Evolutionary conservation across 2,329 filamentous ascomycete genomes (phyloP).

Genomic region (Aspergillus ochraceus): DNA sequence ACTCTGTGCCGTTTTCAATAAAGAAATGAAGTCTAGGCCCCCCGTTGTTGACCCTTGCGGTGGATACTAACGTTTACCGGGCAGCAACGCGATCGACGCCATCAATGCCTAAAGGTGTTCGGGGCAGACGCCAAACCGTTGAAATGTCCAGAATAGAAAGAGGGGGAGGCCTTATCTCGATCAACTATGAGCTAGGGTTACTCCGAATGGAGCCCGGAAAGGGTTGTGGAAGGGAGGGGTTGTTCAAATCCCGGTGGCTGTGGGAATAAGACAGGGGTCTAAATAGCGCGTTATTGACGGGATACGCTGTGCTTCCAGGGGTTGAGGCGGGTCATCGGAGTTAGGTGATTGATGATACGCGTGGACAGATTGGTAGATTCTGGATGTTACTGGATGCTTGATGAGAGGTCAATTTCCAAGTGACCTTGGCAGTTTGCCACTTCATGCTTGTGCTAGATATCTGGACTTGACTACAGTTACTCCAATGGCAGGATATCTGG

Average conservation of each 20-base stretch:
- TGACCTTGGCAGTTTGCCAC: not conserved
- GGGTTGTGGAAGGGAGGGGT: not conserved
- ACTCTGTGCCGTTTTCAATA: not conserved
- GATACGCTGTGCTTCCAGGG: not conserved
- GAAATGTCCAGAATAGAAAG: not conserved
- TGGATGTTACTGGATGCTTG: too few species aligned
- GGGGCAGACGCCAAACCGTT: not conserved
- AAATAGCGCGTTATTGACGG: not conserved
- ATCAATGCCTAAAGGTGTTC: not conserved
- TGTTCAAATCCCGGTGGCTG: not conserved
- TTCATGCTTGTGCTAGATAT: not conserved
- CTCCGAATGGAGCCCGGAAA: too few species aligned
- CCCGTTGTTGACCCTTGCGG: too few species aligned
- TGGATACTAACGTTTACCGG: not conserved
- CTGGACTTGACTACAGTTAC: not conserved
- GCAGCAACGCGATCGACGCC: not conserved
- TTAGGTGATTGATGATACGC: not conserved
- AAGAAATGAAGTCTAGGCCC: not conserved
- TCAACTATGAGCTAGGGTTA: too few species aligned
- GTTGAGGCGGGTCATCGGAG: not conserved
- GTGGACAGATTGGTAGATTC: not conserved
- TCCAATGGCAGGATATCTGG: slow-evolving; percentile 27
- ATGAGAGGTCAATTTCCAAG: too few species aligned
- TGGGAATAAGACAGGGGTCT: not conserved
- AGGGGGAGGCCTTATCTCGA: too few species aligned